Evolutionary conservation across 176 grass and related monocot genomes (phyloP), one percentile per base, ranked within the genome.

Genomic region (Triticum timopheevii): DNA sequence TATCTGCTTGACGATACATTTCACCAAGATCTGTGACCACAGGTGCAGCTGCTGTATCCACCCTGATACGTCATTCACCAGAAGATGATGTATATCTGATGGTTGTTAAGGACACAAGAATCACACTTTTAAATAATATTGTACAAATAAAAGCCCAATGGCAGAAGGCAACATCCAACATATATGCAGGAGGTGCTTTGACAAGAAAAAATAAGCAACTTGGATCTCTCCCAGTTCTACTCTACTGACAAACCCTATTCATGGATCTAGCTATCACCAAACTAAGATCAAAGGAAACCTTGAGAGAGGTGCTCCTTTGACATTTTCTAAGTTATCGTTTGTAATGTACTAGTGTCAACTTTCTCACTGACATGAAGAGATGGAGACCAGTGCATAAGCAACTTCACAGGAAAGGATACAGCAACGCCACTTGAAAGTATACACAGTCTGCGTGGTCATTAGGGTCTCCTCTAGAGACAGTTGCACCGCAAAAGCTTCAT

Each of bases 401-500:
- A 56, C 69, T 83, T 82, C 13, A 54, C 7, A 89, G 11, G 45
- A 82, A 95, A 93, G 89, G 96, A 94, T 98, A 94, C 94, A 96
- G 73, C 79, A 97, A 88, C 4, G 97, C 94, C 77, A 99, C 92
- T 99, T 99, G 97, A 64, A 99, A 96, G 63, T 96, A 99, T 56
- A 99, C 38, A 40, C 92, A 80, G 87, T 94, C 77, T 91, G 89
- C 64, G 85, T 91, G 63, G 90, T 96, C 97, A 96, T 96, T 76
- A 99, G 80, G 76, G 76, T 99, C 78, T 96, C 97, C 79, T 96
- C 94, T 63, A 99, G 76, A 73, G 88, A 86, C 28, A 99, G 75
- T 89, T 99, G 94, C 92, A 96, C 90, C 24, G 85, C 94, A 83
- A 96, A 99, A 74, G 94, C 92, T 93, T 99, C 94, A 91, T 99